Percentiles rank a stretch among this genome's conserved stretches.
Conservation (phyloP, 2,329 filamentous ascomycete species). For the Mycosphaerella arachidis region DNA sequence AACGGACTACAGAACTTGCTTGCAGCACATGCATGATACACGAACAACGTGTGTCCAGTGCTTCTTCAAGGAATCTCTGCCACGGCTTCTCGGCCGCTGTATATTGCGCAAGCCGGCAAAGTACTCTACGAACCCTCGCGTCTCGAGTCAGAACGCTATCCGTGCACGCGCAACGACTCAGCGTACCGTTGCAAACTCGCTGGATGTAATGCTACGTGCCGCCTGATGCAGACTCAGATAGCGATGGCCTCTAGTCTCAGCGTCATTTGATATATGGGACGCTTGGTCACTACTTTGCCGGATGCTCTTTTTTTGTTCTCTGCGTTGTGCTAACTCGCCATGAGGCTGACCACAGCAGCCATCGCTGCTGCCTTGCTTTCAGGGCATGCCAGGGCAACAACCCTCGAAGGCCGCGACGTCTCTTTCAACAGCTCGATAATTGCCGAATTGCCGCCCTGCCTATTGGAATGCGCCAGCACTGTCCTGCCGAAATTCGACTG, state of each 20-base stretch:
- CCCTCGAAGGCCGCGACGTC: background rate
- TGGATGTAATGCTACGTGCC: background rate
- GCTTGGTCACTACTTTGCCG: background rate
- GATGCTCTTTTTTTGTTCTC: background rate
- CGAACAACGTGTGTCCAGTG: background rate
- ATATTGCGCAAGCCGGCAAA: background rate
- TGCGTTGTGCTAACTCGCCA: background rate
- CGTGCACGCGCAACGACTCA: background rate
- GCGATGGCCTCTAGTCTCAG: background rate
- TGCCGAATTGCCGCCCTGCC: background rate
- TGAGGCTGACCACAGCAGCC: background rate
- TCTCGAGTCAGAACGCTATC: background rate
- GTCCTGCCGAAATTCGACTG: constrained; percentile 8
- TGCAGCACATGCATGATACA: background rate
- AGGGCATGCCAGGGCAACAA: background rate
- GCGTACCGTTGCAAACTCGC: background rate
- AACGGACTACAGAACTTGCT: too few relatives aligned
- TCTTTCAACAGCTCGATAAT: background rate
- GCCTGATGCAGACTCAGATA: background rate
- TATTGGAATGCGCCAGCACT: background rate
- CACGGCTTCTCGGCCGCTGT: background rate
- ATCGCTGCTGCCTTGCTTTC: background rate
- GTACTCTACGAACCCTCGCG: background rate
- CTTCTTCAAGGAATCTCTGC: background rate
- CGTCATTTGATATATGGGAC: background rate